Evolutionary conservation across 2,329 filamentous ascomycete genomes (phyloP).

Genomic region (Cordyceps cicadae): DNA sequence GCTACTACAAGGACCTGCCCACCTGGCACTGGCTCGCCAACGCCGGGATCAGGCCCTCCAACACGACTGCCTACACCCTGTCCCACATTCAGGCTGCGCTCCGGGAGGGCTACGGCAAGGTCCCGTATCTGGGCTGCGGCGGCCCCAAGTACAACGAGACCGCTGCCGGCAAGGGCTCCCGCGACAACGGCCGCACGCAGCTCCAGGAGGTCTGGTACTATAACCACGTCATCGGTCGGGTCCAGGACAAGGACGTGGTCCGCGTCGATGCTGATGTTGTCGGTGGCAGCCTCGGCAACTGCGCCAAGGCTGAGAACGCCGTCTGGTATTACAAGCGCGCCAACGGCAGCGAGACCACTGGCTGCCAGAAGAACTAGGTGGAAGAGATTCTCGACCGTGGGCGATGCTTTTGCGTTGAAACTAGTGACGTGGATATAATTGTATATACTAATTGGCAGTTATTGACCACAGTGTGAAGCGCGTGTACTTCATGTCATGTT

Average conservation of each 20-base stretch:
- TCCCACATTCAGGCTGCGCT: slow-evolving; percentile 43
- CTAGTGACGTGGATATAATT: background rate
- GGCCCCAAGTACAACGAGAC: slow-evolving; percentile 55
- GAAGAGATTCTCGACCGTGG: background rate
- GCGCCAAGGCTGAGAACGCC: slow-evolving; percentile 44
- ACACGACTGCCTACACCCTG: slow-evolving; percentile 48
- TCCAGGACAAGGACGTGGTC: slow-evolving; percentile 42
- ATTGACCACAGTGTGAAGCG: background rate
- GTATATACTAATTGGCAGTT: background rate
- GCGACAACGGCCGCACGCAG: slow-evolving; percentile 48
- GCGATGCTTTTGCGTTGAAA: background rate
- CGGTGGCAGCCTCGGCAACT: slow-evolving; percentile 43
- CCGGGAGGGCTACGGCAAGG: slow-evolving; percentile 39
- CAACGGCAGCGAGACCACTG: slow-evolving; percentile 19
- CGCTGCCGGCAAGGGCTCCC: slow-evolving; percentile 42
- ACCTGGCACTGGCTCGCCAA: slow-evolving; percentile 53
- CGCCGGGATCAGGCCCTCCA: slow-evolving; percentile 48
- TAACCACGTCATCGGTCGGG: slow-evolving; percentile 48
- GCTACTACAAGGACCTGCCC: slow-evolving; percentile 49
- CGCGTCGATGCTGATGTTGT: slow-evolving; percentile 36
- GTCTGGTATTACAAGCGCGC: slow-evolving; percentile 48
- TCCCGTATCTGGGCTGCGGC: slow-evolving; percentile 54
- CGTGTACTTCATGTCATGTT: background rate
- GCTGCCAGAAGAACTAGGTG: background rate
- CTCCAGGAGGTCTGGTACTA: slow-evolving; percentile 61